These are phyloP conservation scores for Thelonectria discophora DNA, from an alignment of 2,329 filamentous ascomycete genomes.

Conservation along the genomic window DNA sequence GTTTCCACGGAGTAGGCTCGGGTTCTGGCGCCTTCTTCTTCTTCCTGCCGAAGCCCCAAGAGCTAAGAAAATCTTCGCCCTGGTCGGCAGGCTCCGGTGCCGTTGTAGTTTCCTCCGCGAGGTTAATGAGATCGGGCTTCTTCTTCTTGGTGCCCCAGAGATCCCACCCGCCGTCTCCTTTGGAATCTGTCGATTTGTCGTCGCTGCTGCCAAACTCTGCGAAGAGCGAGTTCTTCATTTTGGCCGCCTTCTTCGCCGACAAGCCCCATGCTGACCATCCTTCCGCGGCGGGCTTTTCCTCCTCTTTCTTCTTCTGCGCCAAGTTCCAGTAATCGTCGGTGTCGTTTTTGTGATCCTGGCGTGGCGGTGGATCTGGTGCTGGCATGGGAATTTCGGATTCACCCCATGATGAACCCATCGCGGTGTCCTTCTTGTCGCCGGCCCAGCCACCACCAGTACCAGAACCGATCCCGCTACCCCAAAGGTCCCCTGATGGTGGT, in stretches of 20 bases:
- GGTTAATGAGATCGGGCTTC: conserved; percentile 54
- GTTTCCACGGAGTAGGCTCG: conserved; percentile 47
- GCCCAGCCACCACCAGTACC: conserved; percentile 29
- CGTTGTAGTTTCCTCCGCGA: conserved; percentile 45
- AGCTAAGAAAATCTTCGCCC: conserved; percentile 63
- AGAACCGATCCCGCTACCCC: conserved; percentile 37
- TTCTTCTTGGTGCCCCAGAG: conserved; percentile 52
- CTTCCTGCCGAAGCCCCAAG: conserved; percentile 66
- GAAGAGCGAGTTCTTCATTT: conserved; percentile 37
- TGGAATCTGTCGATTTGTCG: conserved; percentile 27
- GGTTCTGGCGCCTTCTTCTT: conserved; percentile 46
- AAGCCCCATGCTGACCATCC: conserved; percentile 39
- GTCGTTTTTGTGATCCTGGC: conserved; percentile 31
- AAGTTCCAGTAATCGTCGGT: conserved; percentile 42
- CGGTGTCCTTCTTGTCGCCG: conserved; percentile 44
- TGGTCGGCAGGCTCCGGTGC: conserved; percentile 42
- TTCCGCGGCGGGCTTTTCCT: conserved; percentile 31
- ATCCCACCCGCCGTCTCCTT: conserved; percentile 38
- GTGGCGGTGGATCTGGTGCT: conserved; percentile 37
- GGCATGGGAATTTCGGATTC: conserved; percentile 34
- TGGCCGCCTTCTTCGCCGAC: conserved; percentile 32
- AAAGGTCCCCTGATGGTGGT: conserved; percentile 36
- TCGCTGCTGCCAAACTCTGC: conserved; percentile 24
- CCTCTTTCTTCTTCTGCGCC: conserved; percentile 35
- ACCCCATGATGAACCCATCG: conserved; percentile 41